Evolutionary conservation across 768 basidiomycete genomes (phyloP).

Genomic region (Trametes cubensis): DNA sequence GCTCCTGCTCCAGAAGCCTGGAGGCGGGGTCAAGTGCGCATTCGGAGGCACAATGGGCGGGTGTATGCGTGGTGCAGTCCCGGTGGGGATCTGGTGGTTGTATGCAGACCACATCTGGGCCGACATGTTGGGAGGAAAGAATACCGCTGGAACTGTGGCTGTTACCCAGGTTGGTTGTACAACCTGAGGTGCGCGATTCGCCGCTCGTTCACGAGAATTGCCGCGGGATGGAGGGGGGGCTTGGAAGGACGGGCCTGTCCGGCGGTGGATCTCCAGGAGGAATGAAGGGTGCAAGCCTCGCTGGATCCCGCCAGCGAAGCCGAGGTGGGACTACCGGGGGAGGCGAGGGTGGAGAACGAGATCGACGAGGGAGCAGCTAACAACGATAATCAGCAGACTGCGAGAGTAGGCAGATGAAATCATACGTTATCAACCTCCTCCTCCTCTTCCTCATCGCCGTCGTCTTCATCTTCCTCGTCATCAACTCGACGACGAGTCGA

Average conservation of each 20-base stretch:
- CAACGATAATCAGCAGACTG: neutral
- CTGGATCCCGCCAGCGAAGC: neutral
- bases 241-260: neutral
- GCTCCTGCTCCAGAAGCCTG: neutral
- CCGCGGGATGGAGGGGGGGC: neutral
- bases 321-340: neutral
- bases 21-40: neutral
- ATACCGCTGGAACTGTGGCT: neutral
- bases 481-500: neutral
- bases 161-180: neutral
- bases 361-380: neutral
- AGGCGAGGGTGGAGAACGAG: neutral
- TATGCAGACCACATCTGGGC: neutral
- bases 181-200: neutral
- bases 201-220: neutral
- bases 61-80: neutral
- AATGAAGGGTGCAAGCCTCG: neutral
- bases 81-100: no score
- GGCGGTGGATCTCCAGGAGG: neutral
- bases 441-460: neutral
- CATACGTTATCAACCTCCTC: neutral
- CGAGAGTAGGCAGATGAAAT: neutral
- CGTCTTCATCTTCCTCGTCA: neutral
- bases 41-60: neutral
- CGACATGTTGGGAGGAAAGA: neutral